Evolutionary conservation across 2,329 filamentous ascomycete genomes (phyloP), one percentile per base, ranked within the genome.

Genomic region (Sporothrix brasiliensis): DNA sequence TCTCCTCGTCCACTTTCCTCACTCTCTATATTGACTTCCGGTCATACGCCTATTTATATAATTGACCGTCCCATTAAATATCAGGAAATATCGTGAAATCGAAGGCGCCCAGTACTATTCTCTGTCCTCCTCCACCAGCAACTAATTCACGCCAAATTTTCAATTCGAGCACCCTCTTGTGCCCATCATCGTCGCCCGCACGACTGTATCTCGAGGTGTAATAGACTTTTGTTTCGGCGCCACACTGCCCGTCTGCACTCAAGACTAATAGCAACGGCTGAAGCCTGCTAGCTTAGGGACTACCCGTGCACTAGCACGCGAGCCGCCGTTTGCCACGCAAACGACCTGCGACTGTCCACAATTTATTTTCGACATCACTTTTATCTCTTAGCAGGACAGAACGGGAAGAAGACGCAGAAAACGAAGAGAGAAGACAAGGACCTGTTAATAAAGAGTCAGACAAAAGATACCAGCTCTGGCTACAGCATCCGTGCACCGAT

Each of bases 221-320:
- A 39, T 41, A 58, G 30, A 56, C 54, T 19, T 58, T 30, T 27
- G 54, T 9, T 34, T 19, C 19, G 19, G 6, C n/a, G 49, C 6
- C 49, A 50, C 49, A n/a, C 49, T n/a, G 21, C 11, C 11, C 9
- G 30, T 58, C 54, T 13, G 2, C 54, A 58, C 54, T 21, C 16
- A 58, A 58, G 53, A 9, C 54, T 39, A 39, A 58, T 14, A 39
- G 34, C 16, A 58, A 16, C 27, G 54, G 4, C 30, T 30, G 10
- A 39, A 39, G 54, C 54, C 39, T 61, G 34, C 39, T 61, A 61
- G 58, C 7, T 44, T 47, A 61, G 58, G 58, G 39, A 47, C 58
- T 58, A 39, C 30, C 54, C 54, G 30, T 58, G 54, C 54, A 39
- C 54, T 58, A 58, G 21, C 19, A 58, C 6, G 30, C 16, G 7